phyloP scores from a whole-genome alignment of 768 basidiomycete species.

The Amanita exitialis region DNA sequence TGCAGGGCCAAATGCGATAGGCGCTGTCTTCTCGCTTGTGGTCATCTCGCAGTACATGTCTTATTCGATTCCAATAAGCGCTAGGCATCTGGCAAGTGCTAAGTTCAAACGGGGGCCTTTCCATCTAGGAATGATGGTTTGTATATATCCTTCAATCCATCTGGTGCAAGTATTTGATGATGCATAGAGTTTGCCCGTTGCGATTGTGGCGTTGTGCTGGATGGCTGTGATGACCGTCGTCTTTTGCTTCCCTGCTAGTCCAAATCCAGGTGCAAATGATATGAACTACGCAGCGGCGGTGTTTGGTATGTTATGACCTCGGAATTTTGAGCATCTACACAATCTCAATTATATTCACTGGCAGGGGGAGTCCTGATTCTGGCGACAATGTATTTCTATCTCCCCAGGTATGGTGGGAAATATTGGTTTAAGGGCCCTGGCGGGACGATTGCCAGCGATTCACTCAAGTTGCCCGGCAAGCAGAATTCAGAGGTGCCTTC shows the following conservation, averaged over 20 bases:
- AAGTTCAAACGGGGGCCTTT: slow-evolving; percentile 50
- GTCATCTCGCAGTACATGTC: slow-evolving; percentile 38
- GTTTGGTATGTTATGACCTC: slow-evolving; percentile 22
- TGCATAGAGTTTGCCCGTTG: slow-evolving; percentile 49
- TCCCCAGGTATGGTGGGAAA: slow-evolving; percentile 59
- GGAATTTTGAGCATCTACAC: background rate
- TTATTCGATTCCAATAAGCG: slow-evolving; percentile 45
- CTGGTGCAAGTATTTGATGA: background rate
- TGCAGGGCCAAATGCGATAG: slow-evolving; percentile 47
- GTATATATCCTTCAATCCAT: slow-evolving; percentile 11
- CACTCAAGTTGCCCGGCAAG: too few relatives aligned
- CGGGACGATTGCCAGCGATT: slow-evolving; percentile 19
- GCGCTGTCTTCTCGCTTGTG: slow-evolving; percentile 44
- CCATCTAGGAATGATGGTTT: slow-evolving; percentile 28
- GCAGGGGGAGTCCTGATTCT: slow-evolving; percentile 37
- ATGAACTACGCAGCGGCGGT: slow-evolving; percentile 77
- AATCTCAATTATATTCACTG: background rate
- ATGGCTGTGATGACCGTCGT: slow-evolving; percentile 59
- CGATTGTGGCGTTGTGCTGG: slow-evolving; percentile 43
- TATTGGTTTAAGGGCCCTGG: slow-evolving; percentile 69
- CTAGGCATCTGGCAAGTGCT: slow-evolving; percentile 36
- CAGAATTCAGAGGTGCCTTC: too few relatives aligned
- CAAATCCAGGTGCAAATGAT: slow-evolving; percentile 25
- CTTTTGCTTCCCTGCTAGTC: slow-evolving; percentile 53
- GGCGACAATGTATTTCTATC: slow-evolving; percentile 55